A percentile compares a stretch with the other conserved stretches of the same genome.
Conservation (phyloP, 768 basidiomycete genomes). For the Ramaria sp. region DNA sequence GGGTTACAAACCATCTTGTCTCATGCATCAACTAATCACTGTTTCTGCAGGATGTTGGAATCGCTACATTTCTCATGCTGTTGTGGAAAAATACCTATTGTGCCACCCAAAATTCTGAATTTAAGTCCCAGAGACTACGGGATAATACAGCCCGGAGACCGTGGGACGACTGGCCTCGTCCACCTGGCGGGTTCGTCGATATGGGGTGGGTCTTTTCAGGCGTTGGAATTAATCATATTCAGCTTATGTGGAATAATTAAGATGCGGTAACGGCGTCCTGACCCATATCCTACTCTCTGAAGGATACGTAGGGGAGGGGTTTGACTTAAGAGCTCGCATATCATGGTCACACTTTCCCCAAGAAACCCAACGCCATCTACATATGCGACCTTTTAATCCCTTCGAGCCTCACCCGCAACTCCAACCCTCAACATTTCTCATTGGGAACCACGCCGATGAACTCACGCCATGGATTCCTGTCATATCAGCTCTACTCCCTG, state of each 20-base stretch:
- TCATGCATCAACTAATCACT: background rate
- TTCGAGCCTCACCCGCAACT: slow-evolving; percentile 20
- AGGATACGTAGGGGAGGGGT: slow-evolving; percentile 75
- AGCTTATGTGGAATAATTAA: slow-evolving; percentile 18
- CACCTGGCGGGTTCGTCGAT: slow-evolving; percentile 80
- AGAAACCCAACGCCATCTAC: slow-evolving; percentile 46
- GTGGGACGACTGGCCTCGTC: slow-evolving; percentile 69
- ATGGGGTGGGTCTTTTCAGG: slow-evolving; percentile 48
- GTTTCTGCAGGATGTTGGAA: slow-evolving; percentile 70
- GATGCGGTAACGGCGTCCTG: slow-evolving; percentile 88
- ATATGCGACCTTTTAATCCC: slow-evolving; percentile 66
- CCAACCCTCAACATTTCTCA: slow-evolving; percentile 52
- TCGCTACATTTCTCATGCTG: slow-evolving; percentile 86
- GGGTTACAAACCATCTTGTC: background rate
- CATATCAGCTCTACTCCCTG: slow-evolving; percentile 47
- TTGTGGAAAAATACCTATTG: slow-evolving; percentile 75
- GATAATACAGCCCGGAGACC: slow-evolving; percentile 24
- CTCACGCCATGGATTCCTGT: slow-evolving; percentile 92
- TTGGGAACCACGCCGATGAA: slow-evolving; percentile 96
- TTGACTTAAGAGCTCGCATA: slow-evolving; percentile 75
- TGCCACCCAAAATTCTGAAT: slow-evolving; percentile 1
- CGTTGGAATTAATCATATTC: background rate
- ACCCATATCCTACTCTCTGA: slow-evolving; percentile 78
- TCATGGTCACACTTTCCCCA: slow-evolving; percentile 78
- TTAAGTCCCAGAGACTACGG: slow-evolving; percentile 5